These are phyloP conservation scores for Pisolithus microcarpus DNA, from an alignment of 768 basidiomycete species.

Conservation along the genomic window DNA sequence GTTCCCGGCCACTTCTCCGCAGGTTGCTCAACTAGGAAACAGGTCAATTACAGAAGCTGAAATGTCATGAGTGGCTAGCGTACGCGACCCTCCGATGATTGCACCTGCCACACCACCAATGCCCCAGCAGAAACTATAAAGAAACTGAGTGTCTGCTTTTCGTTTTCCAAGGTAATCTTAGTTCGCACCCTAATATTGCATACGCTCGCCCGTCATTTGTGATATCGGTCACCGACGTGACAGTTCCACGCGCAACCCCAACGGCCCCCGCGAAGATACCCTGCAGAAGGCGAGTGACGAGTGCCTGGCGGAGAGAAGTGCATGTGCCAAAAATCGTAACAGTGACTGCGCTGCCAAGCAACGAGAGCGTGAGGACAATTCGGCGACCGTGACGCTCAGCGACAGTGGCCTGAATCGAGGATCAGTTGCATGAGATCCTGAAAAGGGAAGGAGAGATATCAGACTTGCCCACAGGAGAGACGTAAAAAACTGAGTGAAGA, in stretches of 20 bases:
- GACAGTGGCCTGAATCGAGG: conserved; percentile 62
- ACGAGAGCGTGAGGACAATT: conserved; percentile 73
- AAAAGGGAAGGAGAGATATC: conserved; percentile 1
- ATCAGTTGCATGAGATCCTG: conserved; percentile 6
- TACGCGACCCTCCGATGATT: conserved; percentile 78
- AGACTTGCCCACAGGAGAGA: conserved; percentile 79
- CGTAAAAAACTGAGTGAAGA: conserved; percentile 93
- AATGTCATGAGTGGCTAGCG: conserved; percentile 23
- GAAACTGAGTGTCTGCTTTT: not conserved
- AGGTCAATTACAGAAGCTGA: conserved; percentile 4
- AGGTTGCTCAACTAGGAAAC: conserved; percentile 64
- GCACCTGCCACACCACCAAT: conserved; percentile 91
- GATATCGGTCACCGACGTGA: conserved; percentile 80
- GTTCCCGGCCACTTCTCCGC: conserved; percentile 78
- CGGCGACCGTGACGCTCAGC: conserved; percentile 88
- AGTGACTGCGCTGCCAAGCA: conserved; percentile 79
- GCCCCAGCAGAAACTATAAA: conserved; percentile 83
- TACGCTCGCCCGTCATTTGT: conserved; percentile 94
- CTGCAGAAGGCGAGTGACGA: conserved; percentile 80
- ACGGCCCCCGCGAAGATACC: conserved; percentile 92
- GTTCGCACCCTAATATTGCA: conserved; percentile 71
- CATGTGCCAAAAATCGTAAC: conserved; percentile 75
- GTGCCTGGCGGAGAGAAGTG: conserved; percentile 68
- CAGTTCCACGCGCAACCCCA: conserved; percentile 86
- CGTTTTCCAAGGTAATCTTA: conserved; percentile 1